These are phyloP conservation scores for Vitis riparia DNA, from an alignment of 164 flowering plant species.

Conservation along the genomic window DNA sequence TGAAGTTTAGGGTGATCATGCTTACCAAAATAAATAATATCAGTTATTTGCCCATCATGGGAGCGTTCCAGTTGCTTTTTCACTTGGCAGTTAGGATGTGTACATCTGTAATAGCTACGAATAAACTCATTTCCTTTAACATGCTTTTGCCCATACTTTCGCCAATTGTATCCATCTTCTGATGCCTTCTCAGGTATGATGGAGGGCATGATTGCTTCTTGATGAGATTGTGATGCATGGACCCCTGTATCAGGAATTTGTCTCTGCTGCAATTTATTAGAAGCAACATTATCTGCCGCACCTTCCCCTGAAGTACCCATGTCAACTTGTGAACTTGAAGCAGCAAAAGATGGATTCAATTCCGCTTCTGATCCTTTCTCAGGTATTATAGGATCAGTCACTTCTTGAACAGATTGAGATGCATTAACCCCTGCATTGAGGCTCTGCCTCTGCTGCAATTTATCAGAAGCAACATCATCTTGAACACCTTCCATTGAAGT, in stretches of 20 bases:
- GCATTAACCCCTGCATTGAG: conserved; percentile 10
- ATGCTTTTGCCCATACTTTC: conserved; percentile 79
- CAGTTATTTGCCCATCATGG: conserved; percentile 55
- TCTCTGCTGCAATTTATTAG: conserved; percentile 18
- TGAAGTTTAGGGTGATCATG: conserved; percentile 74
- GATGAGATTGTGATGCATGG: conserved; percentile 27
- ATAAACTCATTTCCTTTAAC: conserved; percentile 70
- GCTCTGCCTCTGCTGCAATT: conserved; percentile 22
- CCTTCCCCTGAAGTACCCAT: conserved; percentile 13
- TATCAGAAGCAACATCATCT: conserved; percentile 28
- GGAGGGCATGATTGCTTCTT: conserved; percentile 33
- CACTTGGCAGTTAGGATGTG: conserved; percentile 60
- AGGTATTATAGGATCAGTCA: conserved; percentile 1
- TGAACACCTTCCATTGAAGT: conserved; percentile 22
- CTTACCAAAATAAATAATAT: conserved; percentile 57
- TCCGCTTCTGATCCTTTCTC: conserved; percentile 3
- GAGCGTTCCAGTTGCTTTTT: conserved; percentile 73
- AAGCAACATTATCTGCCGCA: conserved; percentile 14
- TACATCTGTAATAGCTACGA: conserved; percentile 74
- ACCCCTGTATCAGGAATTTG: conserved; percentile 23
- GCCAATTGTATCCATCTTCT: conserved; percentile 79
- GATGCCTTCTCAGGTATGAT: conserved; percentile 40
- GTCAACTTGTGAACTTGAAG: too few species aligned
- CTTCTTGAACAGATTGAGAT: conserved; percentile 11
- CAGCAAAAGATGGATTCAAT: too few species aligned